These are phyloP conservation scores for Amylostereum areolatum DNA, from an alignment of 1,284 basidiomycete species.

Conservation along the genomic window DNA sequence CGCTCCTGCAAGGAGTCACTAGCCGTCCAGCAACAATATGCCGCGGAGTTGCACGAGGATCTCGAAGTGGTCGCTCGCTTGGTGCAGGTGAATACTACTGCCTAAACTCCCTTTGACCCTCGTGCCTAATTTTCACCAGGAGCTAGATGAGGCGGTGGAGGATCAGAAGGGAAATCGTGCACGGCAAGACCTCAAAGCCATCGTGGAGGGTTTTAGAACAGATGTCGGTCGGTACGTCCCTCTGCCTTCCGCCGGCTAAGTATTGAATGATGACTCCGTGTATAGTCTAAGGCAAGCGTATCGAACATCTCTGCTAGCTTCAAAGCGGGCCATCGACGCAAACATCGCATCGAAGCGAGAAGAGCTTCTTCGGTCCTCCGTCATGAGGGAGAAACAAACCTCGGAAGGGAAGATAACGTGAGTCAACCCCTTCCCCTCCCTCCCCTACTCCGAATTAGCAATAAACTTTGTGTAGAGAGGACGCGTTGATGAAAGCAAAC, in stretches of 20 bases:
- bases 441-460: background rate
- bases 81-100: constrained; percentile 54
- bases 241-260: background rate
- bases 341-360: constrained; percentile 52
- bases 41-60: constrained; percentile 72
- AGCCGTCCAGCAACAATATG: constrained; percentile 62
- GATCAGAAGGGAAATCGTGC: constrained; percentile 58
- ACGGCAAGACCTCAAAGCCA: constrained; percentile 41
- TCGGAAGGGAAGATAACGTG: constrained; percentile 53
- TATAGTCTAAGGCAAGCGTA: constrained; percentile 55
- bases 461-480: constrained; percentile 48
- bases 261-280: background rate
- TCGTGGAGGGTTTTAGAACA: constrained; percentile 43
- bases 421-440: constrained; percentile 22
- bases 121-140: constrained; percentile 32
- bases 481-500: constrained; percentile 81
- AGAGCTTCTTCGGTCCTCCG: constrained; percentile 54
- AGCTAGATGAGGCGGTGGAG: constrained; percentile 57
- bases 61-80: constrained; percentile 55
- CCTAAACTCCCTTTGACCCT: background rate
- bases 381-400: constrained; percentile 36
- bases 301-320: constrained; percentile 59
- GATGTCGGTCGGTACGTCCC: constrained; percentile 44
- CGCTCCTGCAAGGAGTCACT: constrained; percentile 60
- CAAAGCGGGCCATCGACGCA: constrained; percentile 66